Conservation (phyloP, 257 asterid genomes). For the Solanum raphanifolium region DNA sequence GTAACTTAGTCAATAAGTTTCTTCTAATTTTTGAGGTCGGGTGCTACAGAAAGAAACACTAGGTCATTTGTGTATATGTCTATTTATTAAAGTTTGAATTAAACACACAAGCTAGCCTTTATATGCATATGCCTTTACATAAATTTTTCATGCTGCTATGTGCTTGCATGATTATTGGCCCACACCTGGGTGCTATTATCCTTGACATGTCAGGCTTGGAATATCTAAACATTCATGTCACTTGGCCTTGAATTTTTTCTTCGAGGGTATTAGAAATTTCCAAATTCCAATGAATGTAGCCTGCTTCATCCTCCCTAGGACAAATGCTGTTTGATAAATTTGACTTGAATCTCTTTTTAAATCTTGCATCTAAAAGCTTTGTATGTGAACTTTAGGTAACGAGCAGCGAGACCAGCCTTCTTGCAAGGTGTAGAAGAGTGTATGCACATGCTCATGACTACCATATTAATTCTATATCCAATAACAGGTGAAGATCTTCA, state of each 20-base stretch:
- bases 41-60: neutral
- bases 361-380: neutral
- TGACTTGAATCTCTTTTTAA: neutral
- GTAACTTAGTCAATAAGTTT: neutral
- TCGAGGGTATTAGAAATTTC: neutral
- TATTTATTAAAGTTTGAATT: neutral
- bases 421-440: slow-evolving; percentile 90
- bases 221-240: neutral
- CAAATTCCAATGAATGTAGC: neutral
- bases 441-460: slow-evolving; percentile 99
- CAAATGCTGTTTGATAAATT: neutral
- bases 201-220: neutral
- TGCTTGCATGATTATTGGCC: neutral
- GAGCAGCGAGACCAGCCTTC: slow-evolving; percentile 72
- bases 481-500: slow-evolving; percentile 59
- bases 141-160: neutral
- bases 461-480: slow-evolving; percentile 96
- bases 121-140: neutral
- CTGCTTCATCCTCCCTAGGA: neutral
- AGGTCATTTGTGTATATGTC: neutral
- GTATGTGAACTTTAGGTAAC: slow-evolving; percentile 38
- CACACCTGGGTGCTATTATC: neutral
- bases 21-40: neutral
- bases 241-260: neutral
- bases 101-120: neutral